Conservation (phyloP, 805 yeast species). For the Cyberlindnera xylosilytica region DNA sequence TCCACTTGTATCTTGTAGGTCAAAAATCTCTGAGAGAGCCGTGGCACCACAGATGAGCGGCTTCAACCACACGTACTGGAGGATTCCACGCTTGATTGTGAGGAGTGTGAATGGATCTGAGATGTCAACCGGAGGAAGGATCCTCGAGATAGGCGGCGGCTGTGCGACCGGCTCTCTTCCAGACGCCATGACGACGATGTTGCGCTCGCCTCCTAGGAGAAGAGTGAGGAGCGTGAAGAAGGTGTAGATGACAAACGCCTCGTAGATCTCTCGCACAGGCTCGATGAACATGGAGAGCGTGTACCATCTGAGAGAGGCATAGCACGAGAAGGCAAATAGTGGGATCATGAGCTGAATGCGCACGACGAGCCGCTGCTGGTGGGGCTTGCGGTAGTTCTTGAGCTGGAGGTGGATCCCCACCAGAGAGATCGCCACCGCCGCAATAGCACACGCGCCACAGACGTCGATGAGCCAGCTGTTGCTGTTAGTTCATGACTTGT, state of each 20-base stretch:
- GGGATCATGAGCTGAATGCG: constrained; percentile 84
- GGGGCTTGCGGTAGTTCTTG: constrained; percentile 79
- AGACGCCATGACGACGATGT: constrained; percentile 66
- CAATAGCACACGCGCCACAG: constrained; percentile 13
- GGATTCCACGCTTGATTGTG: constrained; percentile 73
- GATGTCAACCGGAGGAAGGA: constrained; percentile 65
- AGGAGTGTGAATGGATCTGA: constrained; percentile 82
- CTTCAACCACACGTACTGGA: constrained; percentile 95
- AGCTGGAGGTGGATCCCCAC: constrained; percentile 39
- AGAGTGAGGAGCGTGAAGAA: constrained; percentile 81
- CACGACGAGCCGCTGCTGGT: constrained; percentile 79
- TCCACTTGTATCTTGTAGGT: constrained; percentile 41
- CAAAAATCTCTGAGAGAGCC: constrained; percentile 43
- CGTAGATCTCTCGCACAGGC: constrained; percentile 85
- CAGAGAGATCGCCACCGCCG: constrained; percentile 12
- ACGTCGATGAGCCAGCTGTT: constrained; percentile 11
- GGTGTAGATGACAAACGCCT: constrained; percentile 93
- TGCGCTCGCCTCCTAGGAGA: constrained; percentile 89
- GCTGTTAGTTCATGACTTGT: too few species aligned
- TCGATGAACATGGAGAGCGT: constrained; percentile 49
- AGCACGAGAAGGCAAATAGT: constrained; percentile 71
- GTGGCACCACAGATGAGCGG: constrained; percentile 71
- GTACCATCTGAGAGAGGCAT: constrained; percentile 49
- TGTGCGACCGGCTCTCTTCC: constrained; percentile 72
- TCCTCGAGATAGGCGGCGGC: constrained; percentile 48